These are phyloP conservation scores for Epichloe amarillans DNA, from an alignment of 2,329 filamentous ascomycete species.

Conservation along the genomic window DNA sequence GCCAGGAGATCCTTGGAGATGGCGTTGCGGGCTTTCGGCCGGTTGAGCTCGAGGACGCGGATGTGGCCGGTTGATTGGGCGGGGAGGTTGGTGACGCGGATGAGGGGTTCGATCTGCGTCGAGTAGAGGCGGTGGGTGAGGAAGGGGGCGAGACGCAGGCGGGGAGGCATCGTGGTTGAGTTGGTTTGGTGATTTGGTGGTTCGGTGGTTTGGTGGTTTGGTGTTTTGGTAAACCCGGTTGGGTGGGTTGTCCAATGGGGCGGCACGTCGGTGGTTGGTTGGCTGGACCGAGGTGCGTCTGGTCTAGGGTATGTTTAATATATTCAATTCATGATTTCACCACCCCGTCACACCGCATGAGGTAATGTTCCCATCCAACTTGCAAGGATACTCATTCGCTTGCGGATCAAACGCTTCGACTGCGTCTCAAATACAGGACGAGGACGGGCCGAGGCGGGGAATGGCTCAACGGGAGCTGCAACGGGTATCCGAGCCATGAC, in stretches of 20 bases:
- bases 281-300: no score
- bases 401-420: no score
- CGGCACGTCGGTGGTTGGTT: no score
- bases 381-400: no score
- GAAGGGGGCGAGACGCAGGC: constrained; percentile 12
- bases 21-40: constrained; percentile 76
- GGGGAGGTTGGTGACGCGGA: constrained; percentile 62
- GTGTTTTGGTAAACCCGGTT: no score
- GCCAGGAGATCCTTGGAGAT: constrained; percentile 68
- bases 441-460: not conserved
- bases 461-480: not conserved
- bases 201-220: no score
- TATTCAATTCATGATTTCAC: no score
- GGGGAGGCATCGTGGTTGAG: constrained; percentile 18
- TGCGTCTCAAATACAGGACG: not conserved
- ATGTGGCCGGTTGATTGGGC: constrained; percentile 74
- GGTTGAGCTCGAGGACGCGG: constrained; percentile 76
- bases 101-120: constrained; percentile 28
- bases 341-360: no score
- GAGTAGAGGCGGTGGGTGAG: constrained; percentile 24
- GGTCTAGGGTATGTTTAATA: no score
- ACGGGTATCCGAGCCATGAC: not conserved
- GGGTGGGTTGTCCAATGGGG: no score
- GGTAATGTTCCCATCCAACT: no score
- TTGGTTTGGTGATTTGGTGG: not conserved